Evolutionary conservation across 352 stramenopile genomes (phyloP).

Genomic region (Phytophthora hybrid): DNA sequence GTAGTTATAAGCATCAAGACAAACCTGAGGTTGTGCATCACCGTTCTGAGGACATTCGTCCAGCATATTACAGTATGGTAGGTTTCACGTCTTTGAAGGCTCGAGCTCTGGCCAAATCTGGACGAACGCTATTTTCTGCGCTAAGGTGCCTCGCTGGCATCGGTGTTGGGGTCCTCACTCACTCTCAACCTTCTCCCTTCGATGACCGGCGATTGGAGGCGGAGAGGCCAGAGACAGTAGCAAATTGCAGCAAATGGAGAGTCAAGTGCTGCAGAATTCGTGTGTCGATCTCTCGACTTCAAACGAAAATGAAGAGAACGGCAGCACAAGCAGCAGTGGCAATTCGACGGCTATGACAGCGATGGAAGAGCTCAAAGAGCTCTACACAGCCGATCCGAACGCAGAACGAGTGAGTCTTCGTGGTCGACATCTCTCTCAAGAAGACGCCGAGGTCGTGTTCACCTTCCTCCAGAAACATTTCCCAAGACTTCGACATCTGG

Average conservation of each 20-base stretch:
- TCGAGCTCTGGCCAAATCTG: conserved; percentile 26
- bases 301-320: conserved; percentile 28
- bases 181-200: conserved; percentile 29
- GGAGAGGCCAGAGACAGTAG: not conserved
- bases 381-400: conserved; percentile 43
- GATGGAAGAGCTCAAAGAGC: conserved; percentile 61
- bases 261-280: not conserved
- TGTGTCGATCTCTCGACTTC: not conserved
- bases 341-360: conserved; percentile 42
- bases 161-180: not conserved
- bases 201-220: conserved; percentile 17
- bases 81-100: conserved; percentile 24
- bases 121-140: conserved; percentile 36
- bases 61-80: not conserved
- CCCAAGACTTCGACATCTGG: conserved; percentile 54
- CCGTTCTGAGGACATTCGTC: conserved; percentile 6
- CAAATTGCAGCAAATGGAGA: conserved; percentile 29
- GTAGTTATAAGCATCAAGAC: no score
- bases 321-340: conserved; percentile 30
- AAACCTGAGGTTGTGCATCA: not conserved
- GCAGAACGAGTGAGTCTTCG: conserved; percentile 59
- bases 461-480: conserved; percentile 57
- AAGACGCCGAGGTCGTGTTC: conserved; percentile 39
- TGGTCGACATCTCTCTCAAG: conserved; percentile 38
- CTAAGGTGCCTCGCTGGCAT: conserved; percentile 3